These are phyloP conservation scores for Alternaria sp. DNA, from an alignment of 2,329 filamentous ascomycete genomes.

Conservation along the genomic window DNA sequence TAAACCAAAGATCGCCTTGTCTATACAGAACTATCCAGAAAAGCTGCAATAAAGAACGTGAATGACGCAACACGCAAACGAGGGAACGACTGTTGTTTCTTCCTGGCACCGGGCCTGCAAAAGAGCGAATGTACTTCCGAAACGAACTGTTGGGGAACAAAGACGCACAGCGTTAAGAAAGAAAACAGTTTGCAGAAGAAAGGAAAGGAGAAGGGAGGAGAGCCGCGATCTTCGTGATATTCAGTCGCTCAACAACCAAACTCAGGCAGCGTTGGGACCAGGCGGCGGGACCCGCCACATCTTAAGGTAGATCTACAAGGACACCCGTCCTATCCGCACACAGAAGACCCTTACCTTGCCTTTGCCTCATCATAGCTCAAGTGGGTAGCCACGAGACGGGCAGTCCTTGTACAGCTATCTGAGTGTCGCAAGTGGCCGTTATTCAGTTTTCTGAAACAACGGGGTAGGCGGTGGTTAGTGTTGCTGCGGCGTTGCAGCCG, in stretches of 20 bases:
- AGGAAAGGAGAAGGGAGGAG: conserved; percentile 1
- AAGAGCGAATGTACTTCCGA: conserved; percentile 21
- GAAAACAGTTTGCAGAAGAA: conserved; percentile 21
- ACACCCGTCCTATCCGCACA: conserved; percentile 3
- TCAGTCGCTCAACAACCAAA: conserved; percentile 36
- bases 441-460: conserved; percentile 30
- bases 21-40: conserved; percentile 13
- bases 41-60: conserved; percentile 36
- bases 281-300: conserved; percentile 16
- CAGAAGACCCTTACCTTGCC: not conserved
- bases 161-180: conserved; percentile 38
- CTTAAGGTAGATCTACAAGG: conserved; percentile 35
- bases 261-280: conserved; percentile 7
- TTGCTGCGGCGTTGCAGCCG: conserved; percentile 4
- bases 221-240: conserved; percentile 31
- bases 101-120: conserved; percentile 41
- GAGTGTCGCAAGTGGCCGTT: conserved; percentile 25
- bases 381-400: conserved; percentile 6
- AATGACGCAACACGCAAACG: conserved; percentile 30
- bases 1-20: conserved; percentile 22
- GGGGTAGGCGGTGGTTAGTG: conserved; percentile 15
- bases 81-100: conserved; percentile 15
- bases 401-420: conserved; percentile 18
- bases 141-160: conserved; percentile 21
- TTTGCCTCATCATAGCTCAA: not conserved